Evolutionary conservation across 2,329 filamentous ascomycete genomes (phyloP).

Genomic region (Epichloe coenophiala): DNA sequence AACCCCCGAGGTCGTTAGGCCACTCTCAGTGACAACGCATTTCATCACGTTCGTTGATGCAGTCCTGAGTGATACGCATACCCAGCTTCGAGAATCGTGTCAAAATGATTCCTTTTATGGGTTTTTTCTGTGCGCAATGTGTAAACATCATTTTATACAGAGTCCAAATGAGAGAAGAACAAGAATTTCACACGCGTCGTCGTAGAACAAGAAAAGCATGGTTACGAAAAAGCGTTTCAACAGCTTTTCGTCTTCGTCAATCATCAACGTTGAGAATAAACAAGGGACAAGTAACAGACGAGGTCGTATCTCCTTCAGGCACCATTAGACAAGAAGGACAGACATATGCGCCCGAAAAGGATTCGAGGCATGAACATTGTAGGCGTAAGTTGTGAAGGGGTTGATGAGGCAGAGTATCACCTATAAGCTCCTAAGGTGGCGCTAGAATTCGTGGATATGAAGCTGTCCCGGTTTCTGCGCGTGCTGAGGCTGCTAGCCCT

Average conservation of each 20-base stretch:
- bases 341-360: background rate
- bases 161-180: slow-evolving; percentile 1
- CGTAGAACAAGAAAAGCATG: slow-evolving; percentile 2
- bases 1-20: background rate
- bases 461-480: slow-evolving; percentile 30
- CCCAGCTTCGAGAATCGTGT: background rate
- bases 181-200: slow-evolving; percentile 2
- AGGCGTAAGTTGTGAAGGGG: slow-evolving; percentile 14
- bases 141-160: background rate
- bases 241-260: slow-evolving; percentile 10
- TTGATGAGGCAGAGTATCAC: slow-evolving; percentile 23
- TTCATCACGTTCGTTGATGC: slow-evolving; percentile 2
- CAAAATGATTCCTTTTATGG: background rate
- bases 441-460: slow-evolving; percentile 19
- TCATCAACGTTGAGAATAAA: slow-evolving; percentile 11
- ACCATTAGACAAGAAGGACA: background rate
- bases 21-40: slow-evolving; percentile 1
- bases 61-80: background rate
- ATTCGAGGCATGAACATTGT: slow-evolving; percentile 7
- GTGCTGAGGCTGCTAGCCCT: slow-evolving; percentile 33
- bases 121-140: background rate
- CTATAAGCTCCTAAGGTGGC: slow-evolving; percentile 30
- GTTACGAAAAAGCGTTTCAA: background rate
- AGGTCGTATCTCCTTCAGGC: background rate
- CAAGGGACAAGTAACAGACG: slow-evolving; percentile 6